A percentile compares a stretch with the other conserved stretches of the same genome.
Conservation (phyloP, 495 filamentous ascomycete species). For the Trichoderma asperelloides region DNA sequence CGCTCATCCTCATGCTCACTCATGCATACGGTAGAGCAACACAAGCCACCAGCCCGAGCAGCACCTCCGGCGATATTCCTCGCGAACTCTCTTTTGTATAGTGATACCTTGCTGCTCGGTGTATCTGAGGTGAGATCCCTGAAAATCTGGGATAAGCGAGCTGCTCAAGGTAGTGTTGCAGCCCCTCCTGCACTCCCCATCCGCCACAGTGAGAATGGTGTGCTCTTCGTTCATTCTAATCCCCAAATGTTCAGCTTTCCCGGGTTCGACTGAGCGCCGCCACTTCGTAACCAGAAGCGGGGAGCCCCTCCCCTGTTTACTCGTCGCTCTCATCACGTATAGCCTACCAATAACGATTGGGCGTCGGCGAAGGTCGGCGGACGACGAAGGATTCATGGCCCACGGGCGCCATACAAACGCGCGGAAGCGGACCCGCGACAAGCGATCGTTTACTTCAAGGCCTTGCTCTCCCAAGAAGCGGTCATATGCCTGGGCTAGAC, state of each 20-base stretch:
- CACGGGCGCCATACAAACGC: not conserved
- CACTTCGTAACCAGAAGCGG: not conserved
- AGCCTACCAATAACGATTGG: not conserved
- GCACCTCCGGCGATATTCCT: too few species aligned
- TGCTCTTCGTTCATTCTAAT: not conserved
- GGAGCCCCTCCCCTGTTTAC: not conserved
- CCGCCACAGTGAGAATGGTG: not conserved
- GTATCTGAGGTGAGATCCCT: not conserved
- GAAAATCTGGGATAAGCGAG: not conserved
- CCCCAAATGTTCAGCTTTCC: not conserved
- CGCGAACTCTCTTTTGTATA: too few species aligned
- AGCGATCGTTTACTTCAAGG: not conserved
- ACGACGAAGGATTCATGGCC: not conserved
- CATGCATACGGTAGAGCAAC: too few species aligned
- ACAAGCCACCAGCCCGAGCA: too few species aligned
- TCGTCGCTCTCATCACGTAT: not conserved
- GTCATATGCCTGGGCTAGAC: not conserved
- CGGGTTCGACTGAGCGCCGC: not conserved
- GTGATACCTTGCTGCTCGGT: too few species aligned
- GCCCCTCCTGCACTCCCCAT: not conserved
- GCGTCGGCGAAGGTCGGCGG: not conserved
- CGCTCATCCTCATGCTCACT: too few species aligned
- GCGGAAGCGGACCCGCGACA: conserved; percentile 4
- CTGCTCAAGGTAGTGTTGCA: not conserved
- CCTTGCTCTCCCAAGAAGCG: not conserved